These are phyloP conservation scores for Neopestalotiopsis clavispora DNA, from an alignment of 2,329 filamentous ascomycete genomes.

Conservation along the genomic window DNA sequence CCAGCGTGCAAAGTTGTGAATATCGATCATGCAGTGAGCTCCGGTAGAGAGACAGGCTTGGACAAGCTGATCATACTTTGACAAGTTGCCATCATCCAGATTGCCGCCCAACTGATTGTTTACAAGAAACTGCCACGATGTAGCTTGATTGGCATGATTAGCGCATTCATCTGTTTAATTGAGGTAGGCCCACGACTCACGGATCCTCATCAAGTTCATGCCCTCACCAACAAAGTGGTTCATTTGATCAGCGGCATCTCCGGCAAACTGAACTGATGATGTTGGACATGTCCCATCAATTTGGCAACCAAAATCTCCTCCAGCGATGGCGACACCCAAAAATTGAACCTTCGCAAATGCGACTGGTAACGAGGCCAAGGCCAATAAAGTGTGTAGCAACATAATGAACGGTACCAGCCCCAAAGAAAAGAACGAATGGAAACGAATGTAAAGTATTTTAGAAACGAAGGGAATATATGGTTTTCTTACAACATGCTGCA, in stretches of 20 bases:
- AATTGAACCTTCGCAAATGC: constrained; percentile 34
- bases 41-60: constrained; percentile 61
- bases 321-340: constrained; percentile 49
- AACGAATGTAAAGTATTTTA: constrained; percentile 16
- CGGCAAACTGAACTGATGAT: constrained; percentile 39
- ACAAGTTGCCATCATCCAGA: constrained; percentile 53
- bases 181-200: constrained; percentile 29
- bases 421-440: constrained; percentile 22
- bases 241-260: constrained; percentile 55
- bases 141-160: constrained; percentile 35
- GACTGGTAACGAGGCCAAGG: constrained; percentile 22
- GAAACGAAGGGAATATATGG: constrained; percentile 11
- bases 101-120: constrained; percentile 54
- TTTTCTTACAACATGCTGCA: constrained; percentile 1
- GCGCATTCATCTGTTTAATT: not conserved
- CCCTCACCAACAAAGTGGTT: constrained; percentile 60
- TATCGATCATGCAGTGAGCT: constrained; percentile 63
- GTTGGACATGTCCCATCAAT: constrained; percentile 48
- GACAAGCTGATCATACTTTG: constrained; percentile 59
- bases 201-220: constrained; percentile 62
- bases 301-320: constrained; percentile 53
- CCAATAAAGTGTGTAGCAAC: constrained; percentile 28
- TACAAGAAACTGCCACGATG: constrained; percentile 65
- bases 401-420: constrained; percentile 30
- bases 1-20: constrained; percentile 65